A percentile compares a stretch with the other conserved stretches of the same genome.
These are phyloP conservation scores for Pleurozium schreberi DNA, from an alignment of 225 moss, liverwort and hornwort genomes.

Conservation along the genomic window DNA sequence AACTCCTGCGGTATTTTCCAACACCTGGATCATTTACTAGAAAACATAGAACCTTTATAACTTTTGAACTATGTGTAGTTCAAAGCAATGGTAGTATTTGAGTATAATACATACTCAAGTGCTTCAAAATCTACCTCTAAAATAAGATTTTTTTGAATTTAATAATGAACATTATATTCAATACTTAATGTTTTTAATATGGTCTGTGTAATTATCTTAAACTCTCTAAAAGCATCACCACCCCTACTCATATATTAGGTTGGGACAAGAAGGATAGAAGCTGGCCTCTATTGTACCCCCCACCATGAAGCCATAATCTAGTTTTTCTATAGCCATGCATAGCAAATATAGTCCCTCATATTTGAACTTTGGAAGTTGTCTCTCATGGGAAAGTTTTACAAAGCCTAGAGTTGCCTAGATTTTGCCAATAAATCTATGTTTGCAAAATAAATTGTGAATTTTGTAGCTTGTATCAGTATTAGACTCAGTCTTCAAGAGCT, in stretches of 20 bases:
- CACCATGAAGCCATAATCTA: rapidly evolving
- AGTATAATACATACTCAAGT: not conserved
- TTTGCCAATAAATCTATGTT: not conserved
- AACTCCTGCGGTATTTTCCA: not conserved
- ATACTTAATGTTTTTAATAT: not conserved
- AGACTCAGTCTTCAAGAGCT: rapidly evolving
- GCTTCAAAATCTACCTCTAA: not conserved
- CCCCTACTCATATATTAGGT: rapidly evolving
- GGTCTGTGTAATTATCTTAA: rapidly evolving
- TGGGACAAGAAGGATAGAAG: too few species aligned
- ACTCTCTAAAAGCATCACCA: not conserved
- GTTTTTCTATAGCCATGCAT: rapidly evolving
- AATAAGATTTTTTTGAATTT: not conserved
- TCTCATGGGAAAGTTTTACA: rapidly evolving
- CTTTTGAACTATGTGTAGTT: not conserved
- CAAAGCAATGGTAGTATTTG: not conserved
- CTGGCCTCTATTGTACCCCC: too few species aligned
- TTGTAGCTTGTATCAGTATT: rapidly evolving
- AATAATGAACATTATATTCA: not conserved
- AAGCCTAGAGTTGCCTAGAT: rapidly evolving
- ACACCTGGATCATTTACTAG: not conserved
- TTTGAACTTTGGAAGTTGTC: rapidly evolving
- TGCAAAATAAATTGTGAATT: not conserved
- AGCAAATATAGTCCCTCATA: rapidly evolving
- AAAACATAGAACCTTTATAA: too few species aligned